Evolutionary conservation across 2,329 filamentous ascomycete species (phyloP), one percentile per base, ranked within the genome.

Genomic region (Cytospora piceicola): DNA sequence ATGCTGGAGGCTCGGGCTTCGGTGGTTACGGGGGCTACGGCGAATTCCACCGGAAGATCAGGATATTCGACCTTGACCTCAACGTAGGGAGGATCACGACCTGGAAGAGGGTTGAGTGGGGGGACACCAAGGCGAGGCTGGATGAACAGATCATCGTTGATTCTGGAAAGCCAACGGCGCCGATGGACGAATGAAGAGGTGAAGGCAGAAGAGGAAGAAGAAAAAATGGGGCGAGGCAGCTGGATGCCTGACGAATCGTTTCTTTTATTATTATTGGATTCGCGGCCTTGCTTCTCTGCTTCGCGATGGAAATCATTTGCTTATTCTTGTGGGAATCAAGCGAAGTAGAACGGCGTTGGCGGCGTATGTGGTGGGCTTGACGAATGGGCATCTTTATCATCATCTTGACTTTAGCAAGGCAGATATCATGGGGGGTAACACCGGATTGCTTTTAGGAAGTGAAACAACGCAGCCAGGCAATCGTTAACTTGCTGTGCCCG

Each of bases 21-120:
- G 95, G 95, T 63, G 95, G 95, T 0, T 99, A 99, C 75, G 95
- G 91, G 24, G 94, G 94, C 7, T 98, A 97, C 75, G 89, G 89
- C 52, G 90, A 90, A 4, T 98, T 91, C 75, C 85, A 94, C 73
- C 90, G 95, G 30, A 88, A 93, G 34, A 84, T 97, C 61, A 86
- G 95, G 57, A 85, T 99, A 53, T 99, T 95, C 75, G 94, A 98
- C 72, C 87, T 99, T 59, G 94, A 99, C 76, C 92, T 94, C 78
- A 96, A 96, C 74, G 88, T 92, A 67, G 94, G 91, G 9, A 87
- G 92, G 56, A 94, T 99, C 71, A 88, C 86, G 58, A 99, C 94
- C 0, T 99, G 94, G 86, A 98, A 97, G 80, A 85, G 95, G 58
- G 81, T 96, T 20, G 94, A 98, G 74, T 82, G 85, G 69, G 87